Base-by-base conservation (phyloP, 306 rosid genomes). In the Elaeagnus macrophylla region DNA sequence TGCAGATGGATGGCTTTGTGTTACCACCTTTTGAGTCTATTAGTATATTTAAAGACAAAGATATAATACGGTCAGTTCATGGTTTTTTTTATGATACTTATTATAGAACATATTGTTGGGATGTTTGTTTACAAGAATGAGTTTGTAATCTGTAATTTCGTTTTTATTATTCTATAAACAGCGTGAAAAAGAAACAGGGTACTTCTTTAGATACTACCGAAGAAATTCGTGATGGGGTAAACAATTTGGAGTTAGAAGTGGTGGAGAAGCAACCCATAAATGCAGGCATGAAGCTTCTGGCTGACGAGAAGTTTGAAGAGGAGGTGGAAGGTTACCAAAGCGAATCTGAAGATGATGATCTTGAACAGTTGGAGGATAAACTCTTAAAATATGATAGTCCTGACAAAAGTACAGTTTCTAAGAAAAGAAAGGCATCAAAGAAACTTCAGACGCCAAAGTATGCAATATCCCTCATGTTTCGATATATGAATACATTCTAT, bases 1-100 rank as follows among this genome's bases (percentile, higher is more conserved):
- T 51, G 76, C 79, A 87, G 99, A 87, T 93, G 95, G 96, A 93
- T 75, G 94, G 70, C 42, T 93, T 93, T 72, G 95, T 80, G 63
- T 77, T 93, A 25, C 99, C 99, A 3, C 85, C 89, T 11, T 93
- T 87, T 40, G 99, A 87, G 62, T 87, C 96, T 1, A 79, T 83
- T 41, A 59, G 74, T 68, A 79, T 93, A 70, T 77, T 93, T 71
- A 93, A 74, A 87, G 96, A 93, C 15, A 79, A 73, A 62, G 99
- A 93, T 65, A 70, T 87, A 54, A 53, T 93, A 53, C 55, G 89
- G 99, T 93, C 37, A 65, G 85, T 77, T 62, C 43, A 15, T 39
- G 32, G 32, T 25, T 25, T 25, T 7, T 6, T 1, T n/a, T 7
- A 5, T 1, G 57, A 48, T 37, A 37, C 7, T 25, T 39, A 20